Percentiles rank a stretch among this genome's conserved stretches.
Evolutionary conservation across 2,329 filamentous ascomycete species (phyloP).

Genomic region (Pseudocercospora musae): DNA sequence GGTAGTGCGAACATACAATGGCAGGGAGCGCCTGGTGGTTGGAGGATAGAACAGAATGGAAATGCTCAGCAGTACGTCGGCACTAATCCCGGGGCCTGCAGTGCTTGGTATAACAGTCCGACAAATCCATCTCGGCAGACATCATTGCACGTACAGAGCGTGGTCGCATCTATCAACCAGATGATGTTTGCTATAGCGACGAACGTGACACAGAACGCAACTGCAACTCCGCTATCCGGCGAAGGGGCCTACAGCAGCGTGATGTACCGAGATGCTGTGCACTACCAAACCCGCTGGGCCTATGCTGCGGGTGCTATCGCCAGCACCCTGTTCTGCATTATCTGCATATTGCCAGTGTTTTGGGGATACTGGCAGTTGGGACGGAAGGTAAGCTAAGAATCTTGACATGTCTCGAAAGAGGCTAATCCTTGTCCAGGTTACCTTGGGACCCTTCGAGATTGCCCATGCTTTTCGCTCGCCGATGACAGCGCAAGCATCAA

Average conservation of each 20-base stretch:
- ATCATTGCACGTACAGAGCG: neutral
- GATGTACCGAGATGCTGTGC: slow-evolving; percentile 10
- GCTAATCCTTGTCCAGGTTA: slow-evolving; percentile 13
- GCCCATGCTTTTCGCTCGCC: slow-evolving; percentile 31
- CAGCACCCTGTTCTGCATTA: slow-evolving; percentile 31
- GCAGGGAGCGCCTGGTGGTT: slow-evolving; percentile 1
- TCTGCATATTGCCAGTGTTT: slow-evolving; percentile 34
- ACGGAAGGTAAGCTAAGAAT: slow-evolving; percentile 23
- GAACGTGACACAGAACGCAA: neutral
- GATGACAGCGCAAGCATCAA: neutral
- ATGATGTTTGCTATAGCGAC: slow-evolving; percentile 10
- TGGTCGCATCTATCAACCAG: slow-evolving; percentile 1
- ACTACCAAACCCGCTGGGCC: slow-evolving; percentile 29
- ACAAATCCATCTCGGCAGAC: neutral
- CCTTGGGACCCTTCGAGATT: slow-evolving; percentile 36
- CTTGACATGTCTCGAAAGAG: neutral
- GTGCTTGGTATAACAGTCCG: slow-evolving; percentile 2
- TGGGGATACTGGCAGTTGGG: slow-evolving; percentile 34
- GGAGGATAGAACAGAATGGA: neutral
- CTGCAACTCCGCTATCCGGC: neutral
- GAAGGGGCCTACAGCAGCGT: neutral
- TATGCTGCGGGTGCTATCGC: slow-evolving; percentile 33
- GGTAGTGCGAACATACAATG: slow-evolving; percentile 3
- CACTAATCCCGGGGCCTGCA: neutral
- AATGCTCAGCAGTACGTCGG: slow-evolving; percentile 2